Percentiles rank a stretch among this genome's conserved stretches.
phyloP scores from a whole-genome alignment of 2,329 filamentous ascomycete genomes.

The Rhytidhysteron rufulum region DNA sequence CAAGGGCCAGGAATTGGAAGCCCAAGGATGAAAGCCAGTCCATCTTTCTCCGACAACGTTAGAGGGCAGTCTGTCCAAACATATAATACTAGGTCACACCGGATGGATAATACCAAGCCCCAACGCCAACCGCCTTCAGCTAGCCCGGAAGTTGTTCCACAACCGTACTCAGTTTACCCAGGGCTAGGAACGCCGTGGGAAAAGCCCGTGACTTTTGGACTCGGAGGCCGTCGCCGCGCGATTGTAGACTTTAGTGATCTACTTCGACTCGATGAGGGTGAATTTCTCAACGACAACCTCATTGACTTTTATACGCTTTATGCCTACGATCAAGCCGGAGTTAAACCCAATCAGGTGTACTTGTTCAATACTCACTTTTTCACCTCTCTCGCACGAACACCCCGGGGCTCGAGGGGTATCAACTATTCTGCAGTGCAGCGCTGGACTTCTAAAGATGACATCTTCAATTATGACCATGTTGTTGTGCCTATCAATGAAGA shows the following conservation, averaged over 20 bases:
- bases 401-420: conserved; percentile 53
- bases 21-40: no score
- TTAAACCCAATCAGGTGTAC: conserved; percentile 63
- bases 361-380: conserved; percentile 96
- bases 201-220: conserved; percentile 58
- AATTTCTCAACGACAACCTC: conserved; percentile 90
- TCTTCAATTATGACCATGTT: conserved; percentile 84
- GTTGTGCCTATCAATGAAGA: conserved; percentile 88
- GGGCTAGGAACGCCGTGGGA: conserved; percentile 28
- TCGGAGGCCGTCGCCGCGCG: conserved; percentile 56
- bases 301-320: conserved; percentile 78
- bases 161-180: conserved; percentile 13
- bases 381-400: conserved; percentile 61
- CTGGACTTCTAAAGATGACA: conserved; percentile 83
- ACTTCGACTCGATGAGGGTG: conserved; percentile 70
- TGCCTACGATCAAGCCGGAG: conserved; percentile 31
- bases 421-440: conserved; percentile 81
- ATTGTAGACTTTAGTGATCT: conserved; percentile 72
- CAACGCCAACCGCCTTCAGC: conserved; percentile 2
- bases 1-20: no score
- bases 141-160: conserved; percentile 11
- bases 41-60: no score
- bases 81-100: background rate
- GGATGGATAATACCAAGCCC: background rate
- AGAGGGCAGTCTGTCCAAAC: no score